Percentiles rank a stretch among this genome's conserved stretches.
Evolutionary conservation across 495 filamentous ascomycete genomes (phyloP).

Genomic region (Podospora appendiculata): DNA sequence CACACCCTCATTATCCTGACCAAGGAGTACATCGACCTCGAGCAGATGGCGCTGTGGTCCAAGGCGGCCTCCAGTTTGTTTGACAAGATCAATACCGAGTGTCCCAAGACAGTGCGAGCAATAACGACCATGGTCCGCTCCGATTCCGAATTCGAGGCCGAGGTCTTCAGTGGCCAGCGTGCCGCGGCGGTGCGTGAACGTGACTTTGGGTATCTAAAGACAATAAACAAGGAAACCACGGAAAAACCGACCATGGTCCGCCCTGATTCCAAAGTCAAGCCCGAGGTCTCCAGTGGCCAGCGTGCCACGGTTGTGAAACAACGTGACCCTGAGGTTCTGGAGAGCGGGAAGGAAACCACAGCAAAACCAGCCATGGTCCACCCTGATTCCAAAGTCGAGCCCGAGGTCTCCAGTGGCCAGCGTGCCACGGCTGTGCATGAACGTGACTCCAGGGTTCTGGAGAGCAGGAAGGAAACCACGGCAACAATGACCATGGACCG

Average conservation of each 20-base stretch:
- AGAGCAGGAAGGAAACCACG: constrained; percentile 4
- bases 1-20: constrained; percentile 33
- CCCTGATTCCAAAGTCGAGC: constrained; percentile 15
- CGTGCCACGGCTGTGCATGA: neutral
- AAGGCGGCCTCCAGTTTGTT: constrained; percentile 13
- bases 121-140: constrained; percentile 24
- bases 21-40: constrained; percentile 31
- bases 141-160: constrained; percentile 16
- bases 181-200: constrained; percentile 4
- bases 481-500: constrained; percentile 31
- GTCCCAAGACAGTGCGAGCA: constrained; percentile 27
- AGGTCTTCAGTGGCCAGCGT: constrained; percentile 10
- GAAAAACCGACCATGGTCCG: constrained; percentile 30
- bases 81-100: constrained; percentile 17
- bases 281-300: constrained; percentile 12
- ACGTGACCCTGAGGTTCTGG: constrained; percentile 18
- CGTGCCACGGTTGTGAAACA: neutral
- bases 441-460: constrained; percentile 20
- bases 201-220: constrained; percentile 19
- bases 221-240: constrained; percentile 6
- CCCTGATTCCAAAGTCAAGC: constrained; percentile 15
- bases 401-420: constrained; percentile 12
- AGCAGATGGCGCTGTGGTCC: constrained; percentile 26
- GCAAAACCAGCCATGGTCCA: constrained; percentile 31
- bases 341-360: constrained; percentile 1